Base-by-base conservation (phyloP, 2,329 filamentous ascomycete species). In the Venturia carpophila region DNA sequence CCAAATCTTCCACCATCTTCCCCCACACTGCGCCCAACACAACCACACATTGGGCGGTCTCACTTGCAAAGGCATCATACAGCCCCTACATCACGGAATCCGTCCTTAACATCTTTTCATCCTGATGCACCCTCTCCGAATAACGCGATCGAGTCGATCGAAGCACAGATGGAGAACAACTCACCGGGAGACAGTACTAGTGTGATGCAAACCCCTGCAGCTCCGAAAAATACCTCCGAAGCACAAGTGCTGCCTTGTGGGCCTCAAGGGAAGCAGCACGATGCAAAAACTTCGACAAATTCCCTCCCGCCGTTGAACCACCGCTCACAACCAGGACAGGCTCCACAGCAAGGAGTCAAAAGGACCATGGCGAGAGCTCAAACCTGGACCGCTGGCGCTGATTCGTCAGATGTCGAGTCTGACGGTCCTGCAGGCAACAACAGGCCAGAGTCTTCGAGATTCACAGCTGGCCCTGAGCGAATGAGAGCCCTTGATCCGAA, bases 401-500 rank as follows among this genome's bases (percentile, higher is more conserved):
- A 45, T 19, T 63, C 63, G 13, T 64, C 63, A 39, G 63, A 64
- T 19, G 37, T 64, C 11, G 63, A 64, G 19, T 64, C 63, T 42
- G 63, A 64, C 19, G 42, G 63, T 6, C 43, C 42, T 19, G 11
- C 47, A 9, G 49, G 63, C 37, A 19, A 21, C 24, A 45, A 39
- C 10, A 68, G 64, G 42, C 39, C 21, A 6, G 41, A 52, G 19
- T 4, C 72, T 73, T n/a, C 76, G 45, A 62, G 70, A 64, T 39
- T 64, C 65, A 49, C 27, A 62, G 63, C 60, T 61, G 82, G 75
- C 69, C 79, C 75, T 74, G 83, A 76, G 83, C 89, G 82, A 82
- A 88, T 78, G 75, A 89, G 90, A 68, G 78, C 82, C 65, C 84
- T 87, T 61, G 79, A 83, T 68, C 79, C 82, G 30, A 80, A 80